Base-by-base conservation (phyloP, 495 filamentous ascomycete genomes). In the Diplogelasinospora grovesii region DNA sequence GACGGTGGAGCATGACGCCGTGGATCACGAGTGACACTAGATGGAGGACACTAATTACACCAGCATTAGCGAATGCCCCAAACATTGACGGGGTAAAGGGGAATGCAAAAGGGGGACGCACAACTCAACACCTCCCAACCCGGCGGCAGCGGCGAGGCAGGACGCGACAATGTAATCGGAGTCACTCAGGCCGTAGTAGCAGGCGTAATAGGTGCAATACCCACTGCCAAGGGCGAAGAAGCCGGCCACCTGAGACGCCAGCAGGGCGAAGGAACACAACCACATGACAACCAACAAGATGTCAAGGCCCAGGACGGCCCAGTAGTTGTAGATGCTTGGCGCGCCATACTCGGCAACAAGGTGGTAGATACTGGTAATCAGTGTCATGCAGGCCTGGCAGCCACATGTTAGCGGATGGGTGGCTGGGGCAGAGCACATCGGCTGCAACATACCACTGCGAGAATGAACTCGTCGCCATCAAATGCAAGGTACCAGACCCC, bases 211-310 rank as follows among this genome's bases (percentile, higher is more conserved):
- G 22, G 53, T 54, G 30, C 33, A 41, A 46, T 57, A 62, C 6
- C 27, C 11, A 13, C 29, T 23, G n/a, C 5, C 22, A 16, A 18
- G 11, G 28, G 33, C 39, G 22, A 56, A 40, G 13, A 27, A 44
- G 16, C 27, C 14, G 5, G 63, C 57, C 22, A 66, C 45, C 33
- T 62, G 47, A 7, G 63, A 46, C 18, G 66, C 64, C 7, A 69
- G 48, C 10, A 70, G 43, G 2, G 60, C 57, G 24, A 71, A 68
- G 0, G 65, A 61, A 39, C 60, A 56, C 9, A 71, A 45, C 71
- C 69, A 73, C 50, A 74, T 57, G 39, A 71, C 38, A 21, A 68
- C 48, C 6, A 64, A 48, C 32, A 69, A 53, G 22, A 73, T 63
- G 35, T 73, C 68, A 16, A 69, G 45, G 34, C 57, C 58, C 10